Percentiles rank a stretch among this genome's conserved stretches.
Conservation (phyloP, 306 rosid species). For the Quercus aquifolioides region DNA sequence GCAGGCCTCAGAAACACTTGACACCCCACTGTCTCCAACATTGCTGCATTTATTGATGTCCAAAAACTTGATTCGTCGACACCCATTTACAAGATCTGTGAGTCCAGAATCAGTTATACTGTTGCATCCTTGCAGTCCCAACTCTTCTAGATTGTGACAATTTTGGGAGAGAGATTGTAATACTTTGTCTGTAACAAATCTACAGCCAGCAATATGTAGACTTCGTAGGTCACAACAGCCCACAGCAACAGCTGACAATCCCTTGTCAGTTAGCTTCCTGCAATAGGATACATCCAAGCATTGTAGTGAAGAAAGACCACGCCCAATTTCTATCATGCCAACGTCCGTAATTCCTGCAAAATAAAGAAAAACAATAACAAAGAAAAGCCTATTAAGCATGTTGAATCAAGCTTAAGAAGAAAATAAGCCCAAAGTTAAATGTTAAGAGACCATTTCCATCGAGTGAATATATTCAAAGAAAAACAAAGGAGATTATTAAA, state of each 20-base stretch:
- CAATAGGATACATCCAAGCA: slow-evolving; percentile 84
- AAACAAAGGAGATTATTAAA: not conserved
- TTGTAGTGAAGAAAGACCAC: slow-evolving; percentile 63
- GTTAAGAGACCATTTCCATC: not conserved
- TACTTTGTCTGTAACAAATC: slow-evolving; percentile 51
- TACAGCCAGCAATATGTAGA: slow-evolving; percentile 78
- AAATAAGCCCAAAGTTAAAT: not conserved
- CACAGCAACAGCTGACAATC: slow-evolving; percentile 73
- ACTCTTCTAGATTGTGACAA: slow-evolving; percentile 62
- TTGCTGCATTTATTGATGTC: slow-evolving; percentile 85
- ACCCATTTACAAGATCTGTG: slow-evolving; percentile 59
- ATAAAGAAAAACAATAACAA: slow-evolving; percentile 15
- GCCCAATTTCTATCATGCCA: slow-evolving; percentile 72
- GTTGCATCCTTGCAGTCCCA: slow-evolving; percentile 77
- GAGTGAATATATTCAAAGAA: not conserved
- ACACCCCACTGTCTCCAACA: slow-evolving; percentile 70
- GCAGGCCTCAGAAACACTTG: slow-evolving; percentile 57
- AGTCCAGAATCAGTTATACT: slow-evolving; percentile 71
- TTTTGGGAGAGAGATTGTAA: slow-evolving; percentile 60
- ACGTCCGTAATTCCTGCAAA: slow-evolving; percentile 71
- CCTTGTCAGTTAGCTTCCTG: slow-evolving; percentile 80
- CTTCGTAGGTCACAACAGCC: slow-evolving; percentile 63
- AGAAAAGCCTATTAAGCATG: not conserved
- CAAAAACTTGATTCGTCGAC: slow-evolving; percentile 47
- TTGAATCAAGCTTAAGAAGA: not conserved